A percentile compares a stretch with the other conserved stretches of the same genome.
Conservation (phyloP, 176 grass and related monocot genomes). For the Eremochloa ophiuroides region DNA sequence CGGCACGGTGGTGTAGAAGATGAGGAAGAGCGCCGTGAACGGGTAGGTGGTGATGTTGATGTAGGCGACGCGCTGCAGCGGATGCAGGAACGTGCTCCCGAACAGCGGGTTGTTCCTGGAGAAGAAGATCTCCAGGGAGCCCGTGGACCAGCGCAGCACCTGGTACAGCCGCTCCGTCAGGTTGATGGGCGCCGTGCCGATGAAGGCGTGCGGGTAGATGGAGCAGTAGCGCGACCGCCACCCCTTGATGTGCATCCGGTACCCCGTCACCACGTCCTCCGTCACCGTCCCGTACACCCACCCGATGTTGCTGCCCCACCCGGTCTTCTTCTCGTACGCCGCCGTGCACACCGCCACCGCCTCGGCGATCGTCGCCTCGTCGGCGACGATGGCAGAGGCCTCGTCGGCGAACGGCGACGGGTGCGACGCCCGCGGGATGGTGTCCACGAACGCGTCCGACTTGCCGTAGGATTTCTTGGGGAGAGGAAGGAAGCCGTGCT, state of each 20-base stretch:
- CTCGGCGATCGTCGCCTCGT: conserved; percentile 34
- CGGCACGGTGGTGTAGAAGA: conserved; percentile 89
- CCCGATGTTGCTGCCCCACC: conserved; percentile 57
- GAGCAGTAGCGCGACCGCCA: conserved; percentile 70
- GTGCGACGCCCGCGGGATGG: conserved; percentile 53
- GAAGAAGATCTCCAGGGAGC: conserved; percentile 97
- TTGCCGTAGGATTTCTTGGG: conserved; percentile 61
- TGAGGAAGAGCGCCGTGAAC: conserved; percentile 92
- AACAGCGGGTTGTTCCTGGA: conserved; percentile 79
- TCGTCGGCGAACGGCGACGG: conserved; percentile 25
- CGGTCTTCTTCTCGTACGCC: conserved; percentile 67
- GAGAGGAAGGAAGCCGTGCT: conserved; percentile 41
- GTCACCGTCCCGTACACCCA: conserved; percentile 78
- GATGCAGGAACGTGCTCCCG: conserved; percentile 63
- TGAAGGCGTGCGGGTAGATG: conserved; percentile 76
- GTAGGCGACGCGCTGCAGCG: conserved; percentile 87
- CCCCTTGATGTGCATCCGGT: conserved; percentile 83
- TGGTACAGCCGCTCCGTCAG: conserved; percentile 65
- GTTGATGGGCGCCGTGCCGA: conserved; percentile 82
- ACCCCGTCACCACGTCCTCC: conserved; percentile 76
- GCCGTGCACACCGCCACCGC: conserved; percentile 40
- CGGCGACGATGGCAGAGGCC: not conserved
- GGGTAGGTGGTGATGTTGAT: conserved; percentile 92
- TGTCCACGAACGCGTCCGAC: conserved; percentile 53
- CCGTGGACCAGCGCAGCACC: conserved; percentile 81